Evolutionary conservation across 2,329 filamentous ascomycete genomes (phyloP).

Genomic region (Aulographum hederae): DNA sequence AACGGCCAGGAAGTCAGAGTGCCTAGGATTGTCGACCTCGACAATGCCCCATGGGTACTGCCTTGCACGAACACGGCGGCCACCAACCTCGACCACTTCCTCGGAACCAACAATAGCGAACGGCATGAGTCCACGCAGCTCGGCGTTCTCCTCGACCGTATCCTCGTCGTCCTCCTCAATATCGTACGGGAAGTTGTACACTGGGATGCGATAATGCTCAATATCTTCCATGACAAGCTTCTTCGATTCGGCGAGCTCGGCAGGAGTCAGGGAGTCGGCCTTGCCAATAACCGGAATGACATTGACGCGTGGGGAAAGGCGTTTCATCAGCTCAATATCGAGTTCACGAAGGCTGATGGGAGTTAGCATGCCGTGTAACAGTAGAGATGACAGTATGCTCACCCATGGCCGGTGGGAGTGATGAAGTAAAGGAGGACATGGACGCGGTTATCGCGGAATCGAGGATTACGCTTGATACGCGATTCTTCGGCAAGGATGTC

Average conservation of each 20-base stretch:
- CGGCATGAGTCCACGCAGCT: slow-evolving; percentile 92
- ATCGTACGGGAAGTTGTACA: slow-evolving; percentile 99
- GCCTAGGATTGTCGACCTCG: slow-evolving; percentile 96
- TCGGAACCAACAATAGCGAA: slow-evolving; percentile 98
- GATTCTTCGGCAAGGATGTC: slow-evolving; percentile 98
- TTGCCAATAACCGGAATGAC: slow-evolving; percentile 98
- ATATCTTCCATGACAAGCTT: slow-evolving; percentile 99
- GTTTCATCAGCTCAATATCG: slow-evolving; percentile 99
- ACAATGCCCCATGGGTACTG: slow-evolving; percentile 99
- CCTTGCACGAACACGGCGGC: slow-evolving; percentile 77
- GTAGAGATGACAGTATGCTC: slow-evolving; percentile 17
- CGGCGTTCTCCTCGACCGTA: slow-evolving; percentile 96
- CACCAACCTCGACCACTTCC: slow-evolving; percentile 84
- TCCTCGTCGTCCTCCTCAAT: slow-evolving; percentile 99
- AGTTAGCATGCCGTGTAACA: too few species aligned
- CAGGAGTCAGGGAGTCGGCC: slow-evolving; percentile 89
- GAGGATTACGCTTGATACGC: slow-evolving; percentile 99
- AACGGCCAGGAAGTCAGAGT: slow-evolving; percentile 96
- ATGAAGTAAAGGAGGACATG: slow-evolving; percentile 99
- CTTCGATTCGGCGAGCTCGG: slow-evolving; percentile 95
- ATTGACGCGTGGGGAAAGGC: slow-evolving; percentile 91
- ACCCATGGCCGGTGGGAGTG: slow-evolving; percentile 92
- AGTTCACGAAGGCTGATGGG: slow-evolving; percentile 76
- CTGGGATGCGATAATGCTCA: slow-evolving; percentile 97
- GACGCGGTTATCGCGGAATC: slow-evolving; percentile 97